Evolutionary conservation across 257 asterid genomes (phyloP), one percentile per base, ranked within the genome.

Genomic region (Solanum bulbocastanum): DNA sequence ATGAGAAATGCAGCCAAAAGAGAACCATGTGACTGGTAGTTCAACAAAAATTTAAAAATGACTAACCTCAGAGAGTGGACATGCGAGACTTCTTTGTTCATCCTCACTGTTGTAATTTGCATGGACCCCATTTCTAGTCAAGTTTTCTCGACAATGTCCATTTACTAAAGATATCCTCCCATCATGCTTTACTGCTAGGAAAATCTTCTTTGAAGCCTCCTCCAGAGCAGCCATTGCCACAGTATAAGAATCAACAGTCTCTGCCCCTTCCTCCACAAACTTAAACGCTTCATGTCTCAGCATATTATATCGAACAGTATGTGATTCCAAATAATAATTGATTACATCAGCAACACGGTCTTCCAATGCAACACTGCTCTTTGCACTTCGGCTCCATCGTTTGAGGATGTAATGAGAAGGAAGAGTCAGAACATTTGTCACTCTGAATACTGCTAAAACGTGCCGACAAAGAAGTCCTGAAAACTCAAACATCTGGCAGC

Each of bases 391-490:
- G 27, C 98, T 95, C 99, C 99, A 97, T 76, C 98, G 90, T 92
- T 95, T 97, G 91, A 95, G 88, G 83, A 94, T 92, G 89, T 93
- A 97, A 89, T 93, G 98, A 88, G 95, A 91, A 52, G 99, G 99
- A 89, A 97, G 99, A 1, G 98, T 97, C 65, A 96, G 98, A 87
- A 97, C 96, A 89, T 97, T 96, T 32, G 99, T 93, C 73, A 95
- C 99, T 88, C 99, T 91, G 90, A 97, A 96, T 68, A 97, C 98
- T 14, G 98, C 97, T 92, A 97, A 88, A 23, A 96, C 92, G 42
- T 97, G 99, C 87, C 99, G 92, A 90, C 99, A 97, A 85, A 96
- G 98, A 90, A 97, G 95, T 23, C 99, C 99, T 32, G 99, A 96
- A 89, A 95, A 97, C 90, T 97, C 98, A 89, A 96, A 97, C 99